A percentile compares a stretch with the other conserved stretches of the same genome.
phyloP scores from a whole-genome alignment of 495 filamentous ascomycete species.

The Neurospora sp. region DNA sequence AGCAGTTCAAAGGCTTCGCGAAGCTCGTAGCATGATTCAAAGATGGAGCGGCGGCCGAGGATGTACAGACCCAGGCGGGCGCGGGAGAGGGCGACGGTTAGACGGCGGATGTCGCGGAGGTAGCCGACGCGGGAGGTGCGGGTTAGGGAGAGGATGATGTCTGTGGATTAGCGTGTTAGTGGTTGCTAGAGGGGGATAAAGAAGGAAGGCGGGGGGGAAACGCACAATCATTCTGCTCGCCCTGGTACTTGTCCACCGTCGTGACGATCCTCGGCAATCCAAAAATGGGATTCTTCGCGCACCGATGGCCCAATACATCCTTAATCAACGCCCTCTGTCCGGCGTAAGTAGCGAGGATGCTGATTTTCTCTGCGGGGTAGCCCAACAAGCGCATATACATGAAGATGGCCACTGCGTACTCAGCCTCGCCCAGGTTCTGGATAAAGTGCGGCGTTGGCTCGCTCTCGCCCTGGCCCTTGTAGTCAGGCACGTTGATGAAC shows the following conservation, averaged over 20 bases:
- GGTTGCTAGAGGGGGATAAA: background rate
- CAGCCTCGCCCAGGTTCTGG: slow-evolving; percentile 93
- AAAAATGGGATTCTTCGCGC: slow-evolving; percentile 73
- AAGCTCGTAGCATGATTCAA: slow-evolving; percentile 81
- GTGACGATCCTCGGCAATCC: slow-evolving; percentile 83
- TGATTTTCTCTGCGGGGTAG: slow-evolving; percentile 86
- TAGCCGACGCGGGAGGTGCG: slow-evolving; percentile 88
- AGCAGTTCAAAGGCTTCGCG: slow-evolving; percentile 70
- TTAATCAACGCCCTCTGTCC: slow-evolving; percentile 87
- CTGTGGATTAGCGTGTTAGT: slow-evolving; percentile 32
- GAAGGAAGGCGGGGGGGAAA: slow-evolving; percentile 6
- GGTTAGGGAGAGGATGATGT: slow-evolving; percentile 85
- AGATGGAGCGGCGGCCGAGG: slow-evolving; percentile 80
- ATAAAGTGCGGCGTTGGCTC: slow-evolving; percentile 95
- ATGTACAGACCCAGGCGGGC: slow-evolving; percentile 89
- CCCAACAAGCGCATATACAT: slow-evolving; percentile 97
- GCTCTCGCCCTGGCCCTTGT: slow-evolving; percentile 80
- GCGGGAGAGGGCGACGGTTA: slow-evolving; percentile 94
- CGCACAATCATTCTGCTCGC: slow-evolving; percentile 98
- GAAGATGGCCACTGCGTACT: slow-evolving; percentile 91
- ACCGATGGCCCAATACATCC: slow-evolving; percentile 82
- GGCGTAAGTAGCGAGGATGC: slow-evolving; percentile 86
- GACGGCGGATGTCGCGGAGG: slow-evolving; percentile 81
- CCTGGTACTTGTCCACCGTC: slow-evolving; percentile 97
- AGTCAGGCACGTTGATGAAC: slow-evolving; percentile 92